Evolutionary conservation across 108 stramenopile species (phyloP), one percentile per base, ranked within the genome.

Genomic region (Cyclotella cryptica): DNA sequence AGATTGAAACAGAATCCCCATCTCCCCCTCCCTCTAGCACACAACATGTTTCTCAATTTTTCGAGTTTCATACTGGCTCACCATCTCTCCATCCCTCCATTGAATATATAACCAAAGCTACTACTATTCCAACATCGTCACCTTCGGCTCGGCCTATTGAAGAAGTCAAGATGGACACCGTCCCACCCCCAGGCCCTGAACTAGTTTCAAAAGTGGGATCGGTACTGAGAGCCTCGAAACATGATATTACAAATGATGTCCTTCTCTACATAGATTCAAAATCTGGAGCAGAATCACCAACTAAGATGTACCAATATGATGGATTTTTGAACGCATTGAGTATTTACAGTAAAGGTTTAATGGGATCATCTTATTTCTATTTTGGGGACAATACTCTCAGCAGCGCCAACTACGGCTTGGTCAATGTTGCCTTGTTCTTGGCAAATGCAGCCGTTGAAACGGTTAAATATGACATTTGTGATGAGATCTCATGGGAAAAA

Each of bases 401-500:
- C 28, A 71, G 61, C 27, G n/a, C 58, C 18, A 66, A 77, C 19
- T 84, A 84, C 26, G 83, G 83, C 13, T 35, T 84, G 29, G 72
- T 69, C 45, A 84, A 84, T 63, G 46, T 77, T 21, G 83, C 78
- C 1, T 45, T 80, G 52, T 79, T 84, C 41, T 58, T 84, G 42
- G 71, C 83, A 15, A 62, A 84, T 18, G 78, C 78, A 2, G 61
- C 66, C 13, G 40, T 79, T 41, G 83, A 84, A 79, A 74, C 73
- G 28, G 68, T 84, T 35, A 39, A 46, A 14, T 62, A 63, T 44
- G 73, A 79, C 60, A 58, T 75, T 30, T 84, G 83, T 44, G 83
- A 84, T 66, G 81, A 81, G 8, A 57, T 75, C 22, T 71, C 70
- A 27, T 81, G 81, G 81, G 81, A 81, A 45, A 81, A 71, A 53